Base-by-base conservation (phyloP, 1,284 basidiomycete species). In the Caloboletus firmus region DNA sequence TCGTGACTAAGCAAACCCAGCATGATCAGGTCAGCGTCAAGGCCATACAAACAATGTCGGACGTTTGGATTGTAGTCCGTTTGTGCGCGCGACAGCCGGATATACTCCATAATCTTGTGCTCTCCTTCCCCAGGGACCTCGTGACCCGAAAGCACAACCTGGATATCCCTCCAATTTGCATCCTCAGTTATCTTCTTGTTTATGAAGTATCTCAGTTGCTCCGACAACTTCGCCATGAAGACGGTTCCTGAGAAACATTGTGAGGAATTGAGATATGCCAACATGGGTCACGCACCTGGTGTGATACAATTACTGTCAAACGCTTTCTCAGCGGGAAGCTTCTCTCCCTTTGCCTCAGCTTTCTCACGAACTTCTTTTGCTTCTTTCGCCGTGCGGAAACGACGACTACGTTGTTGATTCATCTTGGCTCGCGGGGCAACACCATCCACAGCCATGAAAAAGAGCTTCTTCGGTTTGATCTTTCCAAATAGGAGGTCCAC, bases 51-150 rank as follows among this genome's bases (percentile, higher is more conserved):
- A 74, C 97, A 99, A 74, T 99, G 97, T 60, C 97, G 87, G 49
- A 93, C 79, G 68, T 96, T 95, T 20, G 93, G 91, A 71, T 95
- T 86, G 76, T 99, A 97, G 69, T 91, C 90, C 10, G 91, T 91
- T 72, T 99, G 97, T 26, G 97, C 95, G 65, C 96, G 93, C 54
- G 87, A 87, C 58, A 94, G 77, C 48, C 97, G 89, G 67, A 99
- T 98, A 73, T 96, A 99, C 72, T 99, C 97, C 91, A 99, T 98
- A 65, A 99, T 96, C 80, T 99, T 99, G 82, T 99, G 97, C 72
- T 99, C 97, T 59, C 97, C 97, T 72, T 99, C 97, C 60, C 97
- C 97, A 0, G 96, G 96, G 5, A 97, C 93, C 64, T 99, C 95
- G 71, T 99, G 95, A n/a, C 96, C 97, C 36, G 94, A 97, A 42